Evolutionary conservation across 2,329 filamentous ascomycete species (phyloP).

Genomic region (Dothistroma pini): DNA sequence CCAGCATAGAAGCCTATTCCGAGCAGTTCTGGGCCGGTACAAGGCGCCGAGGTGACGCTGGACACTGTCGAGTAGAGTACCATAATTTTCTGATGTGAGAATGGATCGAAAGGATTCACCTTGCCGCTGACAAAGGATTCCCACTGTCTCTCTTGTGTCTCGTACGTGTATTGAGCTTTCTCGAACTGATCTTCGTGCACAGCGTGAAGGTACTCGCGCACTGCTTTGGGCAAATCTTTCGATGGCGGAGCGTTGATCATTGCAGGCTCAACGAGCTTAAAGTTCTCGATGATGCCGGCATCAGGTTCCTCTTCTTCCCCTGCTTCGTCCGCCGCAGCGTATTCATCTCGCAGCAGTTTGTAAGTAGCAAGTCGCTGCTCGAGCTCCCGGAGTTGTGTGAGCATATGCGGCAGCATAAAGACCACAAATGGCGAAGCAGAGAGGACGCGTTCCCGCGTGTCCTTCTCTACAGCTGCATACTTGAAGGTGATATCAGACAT

Average conservation of each 20-base stretch:
- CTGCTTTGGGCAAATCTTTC: constrained; percentile 78
- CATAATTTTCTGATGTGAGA: constrained; percentile 93
- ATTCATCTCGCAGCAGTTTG: constrained; percentile 75
- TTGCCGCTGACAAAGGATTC: constrained; percentile 90
- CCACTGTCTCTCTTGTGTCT: constrained; percentile 93
- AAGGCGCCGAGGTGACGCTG: constrained; percentile 89
- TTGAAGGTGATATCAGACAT: constrained; percentile 56
- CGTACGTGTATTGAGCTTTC: constrained; percentile 87
- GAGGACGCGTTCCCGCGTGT: constrained; percentile 87
- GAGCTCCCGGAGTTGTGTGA: constrained; percentile 88
- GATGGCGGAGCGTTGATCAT: constrained; percentile 90
- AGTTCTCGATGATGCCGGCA: constrained; percentile 48
- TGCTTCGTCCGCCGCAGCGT: constrained; percentile 40
- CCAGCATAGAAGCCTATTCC: constrained; percentile 84
- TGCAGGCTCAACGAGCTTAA: constrained; percentile 87
- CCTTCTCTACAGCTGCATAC: constrained; percentile 91
- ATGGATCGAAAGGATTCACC: constrained; percentile 86
- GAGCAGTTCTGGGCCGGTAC: constrained; percentile 84
- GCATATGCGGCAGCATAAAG: constrained; percentile 87
- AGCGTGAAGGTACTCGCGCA: constrained; percentile 89
- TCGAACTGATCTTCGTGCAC: constrained; percentile 97
- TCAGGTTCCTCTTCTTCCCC: constrained; percentile 36
- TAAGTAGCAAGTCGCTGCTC: constrained; percentile 80
- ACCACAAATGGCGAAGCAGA: constrained; percentile 96
- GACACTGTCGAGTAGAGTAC: constrained; percentile 92